Base-by-base conservation (phyloP, 495 filamentous ascomycete genomes). In the Penicillium robsamsonii region DNA sequence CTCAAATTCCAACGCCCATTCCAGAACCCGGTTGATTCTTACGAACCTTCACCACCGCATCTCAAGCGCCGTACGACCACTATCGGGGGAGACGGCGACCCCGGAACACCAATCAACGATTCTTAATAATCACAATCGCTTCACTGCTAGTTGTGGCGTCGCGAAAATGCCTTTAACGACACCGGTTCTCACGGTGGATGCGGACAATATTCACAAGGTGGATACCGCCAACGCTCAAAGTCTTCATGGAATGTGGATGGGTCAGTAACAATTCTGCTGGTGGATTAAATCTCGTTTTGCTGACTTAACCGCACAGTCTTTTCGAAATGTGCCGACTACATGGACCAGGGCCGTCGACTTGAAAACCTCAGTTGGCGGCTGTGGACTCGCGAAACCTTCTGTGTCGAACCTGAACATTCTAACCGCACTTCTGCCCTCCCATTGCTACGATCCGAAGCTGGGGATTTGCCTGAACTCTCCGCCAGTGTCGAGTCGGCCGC, bases 201-300 rank as follows among this genome's bases (percentile, higher is more conserved):
- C 89, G 42, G 88, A 83, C 67, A 86, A 90, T 62, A 91, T 97
- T 64, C 89, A 93, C 76, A 91, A 94, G 71, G 89, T 98, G 63
- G 92, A 97, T 73, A 96, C 94, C 1, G 79, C 87, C 51, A 96
- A 96, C 67, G 85, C 88, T 13, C 89, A 96, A 74, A 96, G 92
- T 65, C 85, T 98, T 37, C 95, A 94, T 73, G 91, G 91, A 76
- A 95, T 98, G 86, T 96, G 93, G 91, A 92, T 91, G 73, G 92
- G 92, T 96, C 77, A 83, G 91, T 81, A 30, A 25, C 13, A 37
- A 35, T 17, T 53, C 9, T 25, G 11, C 33, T 7, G 31, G 12
- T 25, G 17, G 7, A 31, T 41, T 27, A 27, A 27, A 18, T 27
- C 24, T 37, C 9, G 25, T 45, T 38, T n/a, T 46, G 52, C 52